Evolutionary conservation across 805 yeast genomes (phyloP), one percentile per base, ranked within the genome.

Genomic region (Suhomyces tanzawaensis): DNA sequence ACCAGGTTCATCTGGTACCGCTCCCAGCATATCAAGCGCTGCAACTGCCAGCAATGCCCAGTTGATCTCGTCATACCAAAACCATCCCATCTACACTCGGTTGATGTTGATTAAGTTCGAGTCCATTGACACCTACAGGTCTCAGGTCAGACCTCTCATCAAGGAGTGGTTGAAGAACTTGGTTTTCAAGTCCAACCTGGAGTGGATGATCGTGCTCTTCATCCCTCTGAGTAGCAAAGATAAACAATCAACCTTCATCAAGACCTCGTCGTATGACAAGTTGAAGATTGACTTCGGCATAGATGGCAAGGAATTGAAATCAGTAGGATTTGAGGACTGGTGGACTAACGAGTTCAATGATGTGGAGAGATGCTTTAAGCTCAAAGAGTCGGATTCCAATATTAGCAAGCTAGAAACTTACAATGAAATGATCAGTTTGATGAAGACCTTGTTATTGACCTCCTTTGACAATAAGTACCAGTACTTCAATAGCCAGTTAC

Each of bases 131-230:
- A 77, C 77, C 1, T 91, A 91, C 58, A 69, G 95, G 42, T 59
- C 83, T 0, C 85, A 82, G 51, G 88, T 85, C 1, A 74, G 99
- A 27, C 95, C 95, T 1, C 65, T 88, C 47, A 77, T 90, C 16
- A 74, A 72, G 33, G 93, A 84, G 47, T 93, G 99, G 98, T 65
- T 85, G 18, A 67, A 72, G 31, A 52, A 67, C 28, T 46, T 61
- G 29, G 64, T 62, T 3, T 47, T 61, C 27, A 52, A 70, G 37
- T 49, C 69, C 30, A 48, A 66, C 46, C 74, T 82, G 7, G 81
- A 79, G 34, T 79, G 89, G 82, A 65, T 76, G 43, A 70, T 88
- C 4, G 58, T 86, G 0, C 68, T 76, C 34, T 76, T 72, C 50
- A 69, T 73, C 3, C 71, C 77, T 2, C 42, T 55, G 14, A 60